Percentiles rank a stretch among this genome's conserved stretches.
Evolutionary conservation across 2,329 filamentous ascomycete genomes (phyloP).

Genomic region (Hirsutella thompsonii): DNA sequence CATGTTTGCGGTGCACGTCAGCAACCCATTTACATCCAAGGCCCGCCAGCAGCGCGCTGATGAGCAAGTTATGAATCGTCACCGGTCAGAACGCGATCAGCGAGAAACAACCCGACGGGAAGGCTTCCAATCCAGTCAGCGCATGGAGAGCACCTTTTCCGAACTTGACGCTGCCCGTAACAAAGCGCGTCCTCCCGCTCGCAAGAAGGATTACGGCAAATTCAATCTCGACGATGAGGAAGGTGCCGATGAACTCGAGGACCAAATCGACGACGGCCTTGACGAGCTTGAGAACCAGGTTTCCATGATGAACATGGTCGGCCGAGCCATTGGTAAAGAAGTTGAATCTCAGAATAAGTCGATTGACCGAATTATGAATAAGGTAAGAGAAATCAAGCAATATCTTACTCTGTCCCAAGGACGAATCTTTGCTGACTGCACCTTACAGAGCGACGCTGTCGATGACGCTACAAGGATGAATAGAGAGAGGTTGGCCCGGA

Average conservation of each 20-base stretch:
- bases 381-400: slow-evolving; percentile 43
- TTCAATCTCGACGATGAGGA: slow-evolving; percentile 69
- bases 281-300: slow-evolving; percentile 60
- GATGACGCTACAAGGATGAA: slow-evolving; percentile 74
- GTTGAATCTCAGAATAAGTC: slow-evolving; percentile 63
- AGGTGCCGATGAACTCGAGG: slow-evolving; percentile 29
- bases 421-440: slow-evolving; percentile 13
- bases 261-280: slow-evolving; percentile 42
- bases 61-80: slow-evolving; percentile 54
- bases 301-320: slow-evolving; percentile 58
- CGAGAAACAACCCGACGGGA: slow-evolving; percentile 47
- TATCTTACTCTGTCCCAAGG: background rate
- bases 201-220: slow-evolving; percentile 38
- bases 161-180: slow-evolving; percentile 20
- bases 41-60: slow-evolving; percentile 52
- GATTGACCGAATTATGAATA: slow-evolving; percentile 64
- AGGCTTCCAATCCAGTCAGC: slow-evolving; percentile 35
- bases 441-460: slow-evolving; percentile 62
- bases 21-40: slow-evolving; percentile 64
- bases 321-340: slow-evolving; percentile 61
- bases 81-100: slow-evolving; percentile 51
- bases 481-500: slow-evolving; percentile 55
- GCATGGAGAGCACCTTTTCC: slow-evolving; percentile 38
- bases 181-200: slow-evolving; percentile 15
- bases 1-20: slow-evolving; percentile 80